phyloP scores from a whole-genome alignment of 116 monocot genomes.

The Thalassia testudinum region DNA sequence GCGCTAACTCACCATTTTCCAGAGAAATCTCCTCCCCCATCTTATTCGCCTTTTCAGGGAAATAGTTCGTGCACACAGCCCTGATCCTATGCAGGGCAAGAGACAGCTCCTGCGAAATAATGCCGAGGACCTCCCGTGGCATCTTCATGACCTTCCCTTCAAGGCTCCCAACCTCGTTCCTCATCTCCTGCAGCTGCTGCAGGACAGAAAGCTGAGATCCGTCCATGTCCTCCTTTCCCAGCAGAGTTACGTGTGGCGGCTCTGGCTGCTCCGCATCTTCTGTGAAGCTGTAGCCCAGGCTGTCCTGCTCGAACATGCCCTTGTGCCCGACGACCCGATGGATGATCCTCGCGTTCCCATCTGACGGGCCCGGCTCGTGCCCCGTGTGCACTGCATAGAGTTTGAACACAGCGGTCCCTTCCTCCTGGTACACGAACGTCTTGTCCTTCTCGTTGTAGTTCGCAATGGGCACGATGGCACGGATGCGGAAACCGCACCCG shows the following conservation, averaged over 20 bases:
- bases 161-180: conserved; percentile 29
- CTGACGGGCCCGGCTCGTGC: conserved; percentile 88
- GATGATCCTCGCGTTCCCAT: conserved; percentile 96
- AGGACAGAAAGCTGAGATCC: conserved; percentile 38
- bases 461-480: conserved; percentile 89
- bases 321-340: conserved; percentile 79
- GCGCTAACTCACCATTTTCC: conserved; percentile 35
- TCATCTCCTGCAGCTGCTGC: conserved; percentile 64
- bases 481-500: conserved; percentile 91
- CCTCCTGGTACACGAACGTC: conserved; percentile 93
- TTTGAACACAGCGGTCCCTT: conserved; percentile 94
- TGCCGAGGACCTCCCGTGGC: conserved; percentile 29
- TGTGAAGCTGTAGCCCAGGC: conserved; percentile 52
- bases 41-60: conserved; percentile 15
- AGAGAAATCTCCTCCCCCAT: conserved; percentile 26
- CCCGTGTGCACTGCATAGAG: conserved; percentile 94
- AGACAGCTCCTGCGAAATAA: conserved; percentile 41
- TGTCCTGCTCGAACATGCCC: conserved; percentile 59
- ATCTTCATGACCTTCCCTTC: conserved; percentile 66
- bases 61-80: conserved; percentile 16
- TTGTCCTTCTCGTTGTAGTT: conserved; percentile 99
- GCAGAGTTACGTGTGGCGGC: conserved; percentile 31
- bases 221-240: conserved; percentile 30
- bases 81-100: conserved; percentile 59
- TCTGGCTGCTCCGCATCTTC: conserved; percentile 55